Conservation (phyloP, 345 rosid species). For the Luvunga scandens region DNA sequence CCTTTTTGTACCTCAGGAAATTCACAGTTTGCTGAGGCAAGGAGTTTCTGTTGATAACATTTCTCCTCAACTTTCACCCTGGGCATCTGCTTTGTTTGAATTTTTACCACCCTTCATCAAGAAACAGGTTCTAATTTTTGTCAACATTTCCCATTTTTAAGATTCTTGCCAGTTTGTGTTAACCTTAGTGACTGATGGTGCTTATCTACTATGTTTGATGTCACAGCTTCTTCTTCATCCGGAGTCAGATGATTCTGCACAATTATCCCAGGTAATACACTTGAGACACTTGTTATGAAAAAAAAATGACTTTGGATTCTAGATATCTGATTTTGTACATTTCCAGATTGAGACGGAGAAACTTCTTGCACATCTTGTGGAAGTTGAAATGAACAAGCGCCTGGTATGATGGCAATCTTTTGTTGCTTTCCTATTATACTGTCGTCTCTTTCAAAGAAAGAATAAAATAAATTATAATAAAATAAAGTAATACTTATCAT, state of each 20-base stretch:
- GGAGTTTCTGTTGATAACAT: slow-evolving; percentile 70
- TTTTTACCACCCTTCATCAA: slow-evolving; percentile 87
- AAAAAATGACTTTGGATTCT: slow-evolving; percentile 10
- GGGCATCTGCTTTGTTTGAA: slow-evolving; percentile 95
- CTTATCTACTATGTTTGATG: slow-evolving; percentile 28
- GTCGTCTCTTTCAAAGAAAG: neutral
- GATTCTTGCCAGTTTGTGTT: neutral
- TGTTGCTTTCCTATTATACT: neutral
- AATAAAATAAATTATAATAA: neutral
- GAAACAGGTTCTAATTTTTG: slow-evolving; percentile 61
- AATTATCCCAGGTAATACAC: slow-evolving; percentile 83
- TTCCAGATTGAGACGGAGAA: slow-evolving; percentile 95
- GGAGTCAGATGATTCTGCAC: slow-evolving; percentile 99
- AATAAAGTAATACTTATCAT: neutral
- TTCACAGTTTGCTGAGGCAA: slow-evolving; percentile 67
- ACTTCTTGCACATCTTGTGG: slow-evolving; percentile 95
- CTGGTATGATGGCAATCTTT: slow-evolving; percentile 40
- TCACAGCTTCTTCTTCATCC: slow-evolving; percentile 84
- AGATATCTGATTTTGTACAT: slow-evolving; percentile 21
- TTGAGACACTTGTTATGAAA: slow-evolving; percentile 4
- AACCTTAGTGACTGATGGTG: neutral
- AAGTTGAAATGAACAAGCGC: slow-evolving; percentile 89
- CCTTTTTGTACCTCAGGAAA: slow-evolving; percentile 58
- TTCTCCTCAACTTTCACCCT: slow-evolving; percentile 89
- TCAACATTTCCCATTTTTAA: slow-evolving; percentile 1